phyloP scores from a whole-genome alignment of 768 basidiomycete genomes.

The Suillus clintonianus region DNA sequence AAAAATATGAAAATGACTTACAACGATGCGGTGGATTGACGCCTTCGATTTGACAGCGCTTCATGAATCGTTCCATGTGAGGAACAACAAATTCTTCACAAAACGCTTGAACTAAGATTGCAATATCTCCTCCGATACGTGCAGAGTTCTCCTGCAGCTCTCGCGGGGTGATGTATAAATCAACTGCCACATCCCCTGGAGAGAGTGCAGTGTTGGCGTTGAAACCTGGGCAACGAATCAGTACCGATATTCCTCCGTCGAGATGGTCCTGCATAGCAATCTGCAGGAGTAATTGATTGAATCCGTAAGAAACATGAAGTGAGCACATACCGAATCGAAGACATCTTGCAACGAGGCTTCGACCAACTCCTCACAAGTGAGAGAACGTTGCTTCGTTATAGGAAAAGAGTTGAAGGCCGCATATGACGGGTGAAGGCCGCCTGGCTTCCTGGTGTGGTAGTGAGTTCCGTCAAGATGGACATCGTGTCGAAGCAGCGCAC shows the following conservation, averaged over 20 bases:
- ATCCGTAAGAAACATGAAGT: neutral
- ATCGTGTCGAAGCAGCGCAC: slow-evolving; percentile 3
- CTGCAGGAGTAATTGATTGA: neutral
- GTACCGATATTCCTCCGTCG: slow-evolving; percentile 9
- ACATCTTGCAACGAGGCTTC: neutral
- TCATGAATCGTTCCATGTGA: slow-evolving; percentile 7
- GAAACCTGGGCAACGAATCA: slow-evolving; percentile 6
- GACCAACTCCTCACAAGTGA: neutral
- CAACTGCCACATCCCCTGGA: slow-evolving; percentile 3
- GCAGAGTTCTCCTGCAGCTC: neutral
- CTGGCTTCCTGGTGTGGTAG: neutral
- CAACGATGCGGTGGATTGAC: slow-evolving; percentile 1
- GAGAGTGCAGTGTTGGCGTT: neutral
- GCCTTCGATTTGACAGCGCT: slow-evolving; percentile 1
- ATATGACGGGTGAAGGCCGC: slow-evolving; percentile 4
- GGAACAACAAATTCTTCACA: slow-evolving; percentile 12
- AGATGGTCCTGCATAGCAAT: slow-evolving; percentile 12
- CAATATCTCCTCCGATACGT: slow-evolving; percentile 3
- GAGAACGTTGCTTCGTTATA: neutral
- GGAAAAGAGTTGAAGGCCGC: neutral
- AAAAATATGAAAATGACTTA: neutral
- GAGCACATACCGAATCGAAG: slow-evolving; percentile 5
- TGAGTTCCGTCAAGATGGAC: slow-evolving; percentile 4
- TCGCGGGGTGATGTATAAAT: slow-evolving; percentile 11
- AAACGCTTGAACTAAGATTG: slow-evolving; percentile 11